A percentile compares a stretch with the other conserved stretches of the same genome.
phyloP scores from a whole-genome alignment of 2,329 filamentous ascomycete species.

The Stagonosporopsis tanaceti region DNA sequence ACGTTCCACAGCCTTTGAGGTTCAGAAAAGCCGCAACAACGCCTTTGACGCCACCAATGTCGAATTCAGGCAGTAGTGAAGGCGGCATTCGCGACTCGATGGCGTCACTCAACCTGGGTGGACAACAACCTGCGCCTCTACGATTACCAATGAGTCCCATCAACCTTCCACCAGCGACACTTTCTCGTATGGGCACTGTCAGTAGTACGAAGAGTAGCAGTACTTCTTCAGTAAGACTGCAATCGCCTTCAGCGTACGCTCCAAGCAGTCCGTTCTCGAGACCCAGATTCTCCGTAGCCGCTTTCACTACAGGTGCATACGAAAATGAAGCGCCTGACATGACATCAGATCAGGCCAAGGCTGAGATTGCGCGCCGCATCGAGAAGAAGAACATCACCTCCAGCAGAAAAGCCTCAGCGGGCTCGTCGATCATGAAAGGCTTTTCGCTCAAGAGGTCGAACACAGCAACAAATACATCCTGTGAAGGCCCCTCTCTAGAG shows the following conservation, averaged over 20 bases:
- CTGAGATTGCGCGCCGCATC: slow-evolving; percentile 22
- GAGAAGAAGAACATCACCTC: slow-evolving; percentile 13
- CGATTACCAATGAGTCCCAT: slow-evolving; percentile 10
- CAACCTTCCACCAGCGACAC: slow-evolving; percentile 10
- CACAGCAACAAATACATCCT: slow-evolving; percentile 8
- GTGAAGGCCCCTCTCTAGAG: slow-evolving; percentile 13
- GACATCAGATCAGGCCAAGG: slow-evolving; percentile 21
- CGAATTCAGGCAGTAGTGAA: slow-evolving; percentile 21
- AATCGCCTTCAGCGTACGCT: slow-evolving; percentile 1
- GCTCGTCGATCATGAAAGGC: slow-evolving; percentile 19
- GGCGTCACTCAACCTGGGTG: slow-evolving; percentile 19
- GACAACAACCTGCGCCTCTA: slow-evolving; percentile 5
- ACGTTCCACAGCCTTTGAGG: slow-evolving; percentile 21
- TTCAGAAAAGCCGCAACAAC: slow-evolving; percentile 17
- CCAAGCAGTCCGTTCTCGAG: slow-evolving; percentile 19
- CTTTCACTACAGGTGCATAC: slow-evolving; percentile 14
- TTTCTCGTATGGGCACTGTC: slow-evolving; percentile 22
- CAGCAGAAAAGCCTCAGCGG: slow-evolving; percentile 13
- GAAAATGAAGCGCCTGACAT: slow-evolving; percentile 22
- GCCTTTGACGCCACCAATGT: slow-evolving; percentile 27
- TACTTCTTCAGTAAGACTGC: slow-evolving; percentile 8
- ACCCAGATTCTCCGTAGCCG: slow-evolving; percentile 22
- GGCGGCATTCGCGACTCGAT: slow-evolving; percentile 23
- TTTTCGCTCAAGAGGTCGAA: slow-evolving; percentile 23
- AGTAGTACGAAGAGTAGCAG: slow-evolving; percentile 20